Percentiles rank a stretch among this genome's conserved stretches.
Evolutionary conservation across 75 land plant species (phyloP).

Genomic region (Sequoia sempervirens): DNA sequence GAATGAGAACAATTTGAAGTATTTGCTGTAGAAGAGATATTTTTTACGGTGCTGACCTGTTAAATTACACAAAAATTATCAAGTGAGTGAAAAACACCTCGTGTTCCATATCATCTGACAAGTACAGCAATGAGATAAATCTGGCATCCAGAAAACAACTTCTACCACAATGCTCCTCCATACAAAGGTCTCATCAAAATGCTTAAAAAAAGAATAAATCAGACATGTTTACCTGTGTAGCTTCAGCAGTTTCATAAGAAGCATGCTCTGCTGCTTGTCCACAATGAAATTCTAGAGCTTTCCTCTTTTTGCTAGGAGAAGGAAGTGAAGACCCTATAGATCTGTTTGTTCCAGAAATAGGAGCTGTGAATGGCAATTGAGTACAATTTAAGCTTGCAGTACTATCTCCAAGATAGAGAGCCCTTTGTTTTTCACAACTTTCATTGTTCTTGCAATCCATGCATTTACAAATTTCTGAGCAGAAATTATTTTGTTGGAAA

Average conservation of each 20-base stretch:
- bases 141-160: neutral
- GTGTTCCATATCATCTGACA: neutral
- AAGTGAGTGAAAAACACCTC: neutral
- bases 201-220: neutral
- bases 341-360: conserved; percentile 59
- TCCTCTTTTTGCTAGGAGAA: conserved; percentile 63
- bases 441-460: conserved; percentile 93
- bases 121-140: neutral
- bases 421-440: conserved; percentile 89
- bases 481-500: conserved; percentile 92
- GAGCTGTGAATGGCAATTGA: conserved; percentile 67
- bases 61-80: conserved; percentile 2
- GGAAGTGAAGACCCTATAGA: conserved; percentile 60
- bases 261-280: conserved; percentile 21
- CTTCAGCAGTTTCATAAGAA: neutral
- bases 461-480: conserved; percentile 98
- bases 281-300: conserved; percentile 62
- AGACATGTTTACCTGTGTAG: neutral
- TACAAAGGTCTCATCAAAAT: neutral
- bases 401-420: conserved; percentile 72
- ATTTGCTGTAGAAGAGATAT: neutral
- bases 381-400: conserved; percentile 39
- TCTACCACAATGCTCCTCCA: neutral
- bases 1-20: neutral
- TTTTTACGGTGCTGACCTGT: conserved; percentile 4